Evolutionary conservation across 225 moss, liverwort and hornwort species (phyloP), one percentile per base, ranked within the genome.

Genomic region (Straminergon stramineum): DNA sequence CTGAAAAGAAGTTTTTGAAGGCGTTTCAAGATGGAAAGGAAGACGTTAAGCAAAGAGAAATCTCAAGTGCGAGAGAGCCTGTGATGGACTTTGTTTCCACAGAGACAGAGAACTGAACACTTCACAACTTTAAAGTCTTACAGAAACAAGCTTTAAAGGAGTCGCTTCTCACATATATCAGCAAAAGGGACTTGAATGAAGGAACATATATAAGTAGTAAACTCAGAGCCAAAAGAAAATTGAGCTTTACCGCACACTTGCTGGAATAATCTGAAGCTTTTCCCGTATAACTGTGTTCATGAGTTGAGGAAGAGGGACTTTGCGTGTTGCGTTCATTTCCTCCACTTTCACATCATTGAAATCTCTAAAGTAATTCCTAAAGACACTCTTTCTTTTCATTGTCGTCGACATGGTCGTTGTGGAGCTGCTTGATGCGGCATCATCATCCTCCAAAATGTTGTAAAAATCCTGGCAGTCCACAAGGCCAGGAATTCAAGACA

Each of bases 231-330:
- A 13, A 64, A 53, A 56, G 51, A 51, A 57, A 3, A 35, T 58
- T 70, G 83, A 83, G 57, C 53, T 51, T 91, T 85, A 96, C 96
- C 81, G 85, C 75, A 95, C 88, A 61, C 73, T 89, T 66, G 93
- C 74, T 87, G 97, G 97, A 91, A 97, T 94, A 37, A 97, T 97
- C 77, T 92, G 88, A 52, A 97, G 94, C 90, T 97, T 97, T 80
- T 95, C 85, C 35, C 96, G 93, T 60, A 96, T 91, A 14, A 93
- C 91, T 20, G 95, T 96, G 85, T 97, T 97, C 96, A 96, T 96
- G 66, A 94, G 85, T 81, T 88, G 65, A 53, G 88, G 85, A 85
- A 97, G 87, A 68, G 97, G 7, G 56, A 92, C 19, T 45, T 39
- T 85, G 10, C 34, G 52, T 87, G 85, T 83, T 89, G 88, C 73